Base-by-base conservation (phyloP, 2,329 filamentous ascomycete genomes). In the Pestalotiopsis fici region DNA sequence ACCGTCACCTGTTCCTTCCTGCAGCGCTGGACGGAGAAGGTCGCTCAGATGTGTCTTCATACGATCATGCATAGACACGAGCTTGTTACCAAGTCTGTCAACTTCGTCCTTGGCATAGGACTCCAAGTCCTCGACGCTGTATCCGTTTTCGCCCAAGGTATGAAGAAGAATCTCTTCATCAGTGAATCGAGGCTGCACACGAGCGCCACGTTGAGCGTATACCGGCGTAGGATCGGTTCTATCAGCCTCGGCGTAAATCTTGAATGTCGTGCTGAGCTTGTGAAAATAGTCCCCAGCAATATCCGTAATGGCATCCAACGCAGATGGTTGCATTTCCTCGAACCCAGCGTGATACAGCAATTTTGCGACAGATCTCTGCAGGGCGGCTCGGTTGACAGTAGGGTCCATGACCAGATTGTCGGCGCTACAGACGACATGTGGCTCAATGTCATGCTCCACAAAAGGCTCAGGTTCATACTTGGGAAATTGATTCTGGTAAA, bases 401-500 rank as follows among this genome's bases (percentile, higher is more conserved):
- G 92, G 88, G 15, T 93, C 91, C 86, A 98, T 95, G 47, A 98
- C 88, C 9, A 96, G 92, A 0, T 95, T 94, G 68, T 95, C 90
- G 72, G 97, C 95, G 47, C 97, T 95, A 50, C 93, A 93, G 65
- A 96, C 90, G 66, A 98, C 95, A 76, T 96, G 92, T n/a, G 94
- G 89, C 63, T 94, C 91, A 64, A 96, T 90, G 75, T 98, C 96
- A 55, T 88, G 86, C 80, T 99, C 96, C 21, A 91, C 82, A 70
- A 99, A 98, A 0, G 94, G 93, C 76, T 95, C 91, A 0, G 93
- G 93, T 70, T 97, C 93, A 76, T 97, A 97, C 81, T 97, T 98
- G 71, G 95, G 94, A 74, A 99, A 99, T 78, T 99, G 96, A 76
- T 99, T 99, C 75, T 95, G 93, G 77, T 99, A 99, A 77, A 97